Evolutionary conservation across 2,329 filamentous ascomycete species (phyloP).

Genomic region (Fusarium newnesense): DNA sequence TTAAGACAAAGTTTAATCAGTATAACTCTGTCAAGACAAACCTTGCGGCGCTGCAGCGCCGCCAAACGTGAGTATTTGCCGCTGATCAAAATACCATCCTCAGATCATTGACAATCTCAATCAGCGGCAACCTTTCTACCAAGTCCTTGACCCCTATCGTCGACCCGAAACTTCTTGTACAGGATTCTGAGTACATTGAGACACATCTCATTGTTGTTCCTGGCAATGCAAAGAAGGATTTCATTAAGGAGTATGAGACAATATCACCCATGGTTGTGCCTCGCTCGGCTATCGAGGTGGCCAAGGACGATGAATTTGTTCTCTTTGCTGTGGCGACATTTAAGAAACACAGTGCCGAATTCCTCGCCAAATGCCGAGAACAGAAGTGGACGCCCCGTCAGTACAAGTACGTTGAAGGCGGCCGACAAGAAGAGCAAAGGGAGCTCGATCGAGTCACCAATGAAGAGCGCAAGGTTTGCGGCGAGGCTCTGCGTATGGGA

Average conservation of each 20-base stretch:
- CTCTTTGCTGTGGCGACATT: constrained; percentile 92
- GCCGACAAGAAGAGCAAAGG: constrained; percentile 86
- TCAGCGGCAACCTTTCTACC: constrained; percentile 89
- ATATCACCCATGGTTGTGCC: constrained; percentile 92
- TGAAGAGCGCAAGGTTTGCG: constrained; percentile 92
- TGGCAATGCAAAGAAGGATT: constrained; percentile 82
- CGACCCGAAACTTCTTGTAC: constrained; percentile 80
- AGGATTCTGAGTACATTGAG: constrained; percentile 95
- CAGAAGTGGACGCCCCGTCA: constrained; percentile 95
- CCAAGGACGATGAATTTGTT: constrained; percentile 88
- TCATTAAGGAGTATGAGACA: constrained; percentile 88
- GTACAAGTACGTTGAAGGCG: constrained; percentile 91
- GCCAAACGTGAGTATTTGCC: constrained; percentile 75
- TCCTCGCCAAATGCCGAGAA: constrained; percentile 91
- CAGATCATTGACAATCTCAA: constrained; percentile 5
- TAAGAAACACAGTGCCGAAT: constrained; percentile 89
- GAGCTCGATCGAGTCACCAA: constrained; percentile 84
- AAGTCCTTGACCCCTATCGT: constrained; percentile 93
- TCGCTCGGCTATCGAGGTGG: constrained; percentile 81
- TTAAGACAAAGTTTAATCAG: constrained; percentile 93
- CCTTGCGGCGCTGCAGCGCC: constrained; percentile 82
- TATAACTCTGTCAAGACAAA: constrained; percentile 93
- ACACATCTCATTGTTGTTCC: constrained; percentile 95
- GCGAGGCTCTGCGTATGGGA: constrained; percentile 86
- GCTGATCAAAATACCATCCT: neutral